A percentile compares a stretch with the other conserved stretches of the same genome.
Evolutionary conservation across 2,329 filamentous ascomycete species (phyloP).

Genomic region (Spiromastix sp.): DNA sequence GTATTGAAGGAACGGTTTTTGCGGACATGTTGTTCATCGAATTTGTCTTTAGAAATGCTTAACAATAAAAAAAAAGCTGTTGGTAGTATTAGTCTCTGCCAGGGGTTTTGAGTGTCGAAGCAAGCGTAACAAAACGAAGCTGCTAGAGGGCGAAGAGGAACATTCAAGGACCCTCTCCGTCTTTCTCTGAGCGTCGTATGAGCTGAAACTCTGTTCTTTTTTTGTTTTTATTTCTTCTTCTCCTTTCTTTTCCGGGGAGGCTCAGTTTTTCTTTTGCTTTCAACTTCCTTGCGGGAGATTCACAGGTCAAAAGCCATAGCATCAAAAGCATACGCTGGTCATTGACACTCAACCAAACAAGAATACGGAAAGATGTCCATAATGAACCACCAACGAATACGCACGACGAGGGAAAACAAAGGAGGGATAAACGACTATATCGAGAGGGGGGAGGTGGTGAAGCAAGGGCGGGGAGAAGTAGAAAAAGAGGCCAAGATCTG

Average conservation of each 20-base stretch:
- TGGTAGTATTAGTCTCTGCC: constrained; percentile 5
- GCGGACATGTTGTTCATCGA: constrained; percentile 1
- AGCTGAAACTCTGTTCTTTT: not conserved
- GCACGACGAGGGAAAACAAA: not conserved
- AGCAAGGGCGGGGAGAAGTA: too few relatives aligned
- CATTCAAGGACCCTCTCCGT: not conserved
- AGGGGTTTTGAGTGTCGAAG: constrained; percentile 1
- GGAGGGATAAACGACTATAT: too few relatives aligned
- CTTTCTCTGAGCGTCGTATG: not conserved
- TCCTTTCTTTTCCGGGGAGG: not conserved
- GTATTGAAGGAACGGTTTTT: constrained; percentile 44
- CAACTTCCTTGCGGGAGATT: not conserved
- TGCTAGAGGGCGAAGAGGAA: not conserved
- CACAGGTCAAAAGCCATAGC: not conserved
- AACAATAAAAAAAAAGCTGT: constrained; percentile 2
- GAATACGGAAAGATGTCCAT: too few relatives aligned
- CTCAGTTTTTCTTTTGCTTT: not conserved
- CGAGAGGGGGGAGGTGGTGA: too few relatives aligned
- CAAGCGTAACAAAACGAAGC: not conserved
- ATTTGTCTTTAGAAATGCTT: constrained; percentile 30
- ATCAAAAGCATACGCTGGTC: not conserved
- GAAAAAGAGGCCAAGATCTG: too few relatives aligned
- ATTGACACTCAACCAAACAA: not conserved
- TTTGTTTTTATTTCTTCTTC: not conserved
- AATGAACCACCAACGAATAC: not conserved